A percentile compares a stretch with the other conserved stretches of the same genome.
Conservation (phyloP, 1,284 basidiomycete species). For the Pyrrhoderma noxium region DNA sequence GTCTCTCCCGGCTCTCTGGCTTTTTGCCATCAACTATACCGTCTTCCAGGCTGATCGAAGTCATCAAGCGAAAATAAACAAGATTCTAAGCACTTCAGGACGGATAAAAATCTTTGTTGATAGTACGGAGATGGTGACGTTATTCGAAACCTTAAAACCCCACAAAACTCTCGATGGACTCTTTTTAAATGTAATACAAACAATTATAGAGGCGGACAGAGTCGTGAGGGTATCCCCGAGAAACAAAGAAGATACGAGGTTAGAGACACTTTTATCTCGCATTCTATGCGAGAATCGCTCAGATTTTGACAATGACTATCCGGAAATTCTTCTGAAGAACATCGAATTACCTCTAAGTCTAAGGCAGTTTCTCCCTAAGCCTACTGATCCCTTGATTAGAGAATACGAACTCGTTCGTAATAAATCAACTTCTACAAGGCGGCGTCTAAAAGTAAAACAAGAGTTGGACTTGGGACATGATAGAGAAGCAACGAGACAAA, state of each 20-base stretch:
- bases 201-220: slow-evolving; percentile 5
- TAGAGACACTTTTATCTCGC: background rate
- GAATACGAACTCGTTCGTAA: too few relatives aligned
- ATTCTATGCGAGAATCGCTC: background rate
- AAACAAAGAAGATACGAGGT: background rate
- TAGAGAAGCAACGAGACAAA: too few relatives aligned
- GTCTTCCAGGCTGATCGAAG: background rate
- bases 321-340: background rate
- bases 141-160: slow-evolving; percentile 3
- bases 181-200: slow-evolving; percentile 5
- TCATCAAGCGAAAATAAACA: background rate
- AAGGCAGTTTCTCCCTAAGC: too few relatives aligned
- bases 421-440: too few relatives aligned
- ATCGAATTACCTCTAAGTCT: background rate
- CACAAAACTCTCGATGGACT: background rate
- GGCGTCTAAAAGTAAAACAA: too few relatives aligned
- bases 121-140: background rate
- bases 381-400: too few relatives aligned
- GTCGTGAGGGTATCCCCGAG: background rate
- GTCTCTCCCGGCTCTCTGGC: slow-evolving; percentile 1
- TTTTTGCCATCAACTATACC: slow-evolving; percentile 7
- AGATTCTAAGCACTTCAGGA: background rate
- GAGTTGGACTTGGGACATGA: too few relatives aligned
- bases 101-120: slow-evolving; percentile 5
- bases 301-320: background rate